phyloP scores from a whole-genome alignment of 352 stramenopile species.

The Stramenopiles sp. region DNA sequence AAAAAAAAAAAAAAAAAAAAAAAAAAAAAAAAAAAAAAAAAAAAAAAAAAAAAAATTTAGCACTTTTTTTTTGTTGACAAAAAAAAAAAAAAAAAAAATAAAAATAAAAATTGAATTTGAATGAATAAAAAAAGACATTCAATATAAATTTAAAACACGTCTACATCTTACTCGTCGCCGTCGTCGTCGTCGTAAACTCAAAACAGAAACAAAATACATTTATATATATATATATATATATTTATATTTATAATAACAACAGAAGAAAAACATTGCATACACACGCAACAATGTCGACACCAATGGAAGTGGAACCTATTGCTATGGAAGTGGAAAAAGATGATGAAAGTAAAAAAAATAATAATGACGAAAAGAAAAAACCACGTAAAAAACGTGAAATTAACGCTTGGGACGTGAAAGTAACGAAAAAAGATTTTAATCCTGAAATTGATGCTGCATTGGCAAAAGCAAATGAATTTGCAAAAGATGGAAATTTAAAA shows the following conservation, averaged over 20 bases:
- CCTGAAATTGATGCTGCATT: conserved; percentile 13
- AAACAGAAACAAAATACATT: not conserved
- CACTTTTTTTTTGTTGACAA: not conserved
- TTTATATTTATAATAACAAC: not conserved
- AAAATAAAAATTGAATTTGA: not conserved
- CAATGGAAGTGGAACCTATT: not conserved
- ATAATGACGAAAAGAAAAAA: not conserved
- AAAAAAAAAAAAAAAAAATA: not conserved
- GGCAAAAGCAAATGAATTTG: conserved; percentile 16
- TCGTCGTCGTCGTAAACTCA: not conserved
- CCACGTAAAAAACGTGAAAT: not conserved
- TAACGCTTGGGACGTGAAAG: not conserved
- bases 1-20: not conserved
- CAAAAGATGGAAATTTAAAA: conserved; percentile 38
- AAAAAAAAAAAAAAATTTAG: not conserved
- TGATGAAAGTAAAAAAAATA: not conserved
- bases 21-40: not conserved
- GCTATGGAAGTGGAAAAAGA: not conserved
- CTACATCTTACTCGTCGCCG: not conserved
- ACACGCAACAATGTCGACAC: not conserved
- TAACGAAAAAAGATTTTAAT: conserved; percentile 22
- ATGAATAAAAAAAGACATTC: not conserved
- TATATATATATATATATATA: not conserved
- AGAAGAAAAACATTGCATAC: not conserved
- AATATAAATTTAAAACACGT: not conserved